Evolutionary conservation across 2,329 filamentous ascomycete species (phyloP).

Genomic region (Aspergillus neoniger): DNA sequence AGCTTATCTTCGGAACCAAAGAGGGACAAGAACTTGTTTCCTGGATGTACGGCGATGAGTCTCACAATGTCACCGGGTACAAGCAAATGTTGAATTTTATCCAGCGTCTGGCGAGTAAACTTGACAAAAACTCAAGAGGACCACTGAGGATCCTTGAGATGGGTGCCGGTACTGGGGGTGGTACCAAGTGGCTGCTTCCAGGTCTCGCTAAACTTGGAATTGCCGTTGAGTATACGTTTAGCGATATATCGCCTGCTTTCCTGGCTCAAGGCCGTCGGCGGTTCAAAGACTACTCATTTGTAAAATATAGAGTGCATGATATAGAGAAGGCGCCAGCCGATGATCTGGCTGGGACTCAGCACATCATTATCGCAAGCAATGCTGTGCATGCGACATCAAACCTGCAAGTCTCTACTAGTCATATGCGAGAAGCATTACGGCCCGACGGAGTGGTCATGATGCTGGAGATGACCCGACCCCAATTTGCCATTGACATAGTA

Average conservation of each 20-base stretch:
- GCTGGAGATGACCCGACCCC: constrained; percentile 34
- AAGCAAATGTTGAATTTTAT: constrained; percentile 40
- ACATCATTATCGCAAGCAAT: constrained; percentile 41
- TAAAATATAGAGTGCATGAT: constrained; percentile 31
- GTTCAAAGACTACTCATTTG: constrained; percentile 31
- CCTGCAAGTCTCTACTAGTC: constrained; percentile 26
- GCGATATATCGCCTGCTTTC: constrained; percentile 40
- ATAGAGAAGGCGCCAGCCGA: constrained; percentile 31
- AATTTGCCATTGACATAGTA: constrained; percentile 35
- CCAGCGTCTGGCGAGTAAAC: constrained; percentile 14
- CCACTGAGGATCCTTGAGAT: constrained; percentile 45
- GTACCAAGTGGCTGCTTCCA: constrained; percentile 34
- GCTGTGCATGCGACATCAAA: constrained; percentile 40
- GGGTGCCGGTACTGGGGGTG: constrained; percentile 44
- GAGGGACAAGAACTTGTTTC: constrained; percentile 40
- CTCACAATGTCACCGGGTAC: constrained; percentile 38
- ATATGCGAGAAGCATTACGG: constrained; percentile 31
- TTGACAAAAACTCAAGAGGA: constrained; percentile 20
- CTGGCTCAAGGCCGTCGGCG: constrained; percentile 36
- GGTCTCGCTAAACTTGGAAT: constrained; percentile 30
- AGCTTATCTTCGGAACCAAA: constrained; percentile 42
- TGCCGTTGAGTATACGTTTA: constrained; percentile 43
- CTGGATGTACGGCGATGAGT: constrained; percentile 39
- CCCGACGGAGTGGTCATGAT: constrained; percentile 35
- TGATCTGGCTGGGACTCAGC: constrained; percentile 25